A percentile compares a stretch with the other conserved stretches of the same genome.
phyloP scores from a whole-genome alignment of 345 rosid species.

The Heritiera littoralis region DNA sequence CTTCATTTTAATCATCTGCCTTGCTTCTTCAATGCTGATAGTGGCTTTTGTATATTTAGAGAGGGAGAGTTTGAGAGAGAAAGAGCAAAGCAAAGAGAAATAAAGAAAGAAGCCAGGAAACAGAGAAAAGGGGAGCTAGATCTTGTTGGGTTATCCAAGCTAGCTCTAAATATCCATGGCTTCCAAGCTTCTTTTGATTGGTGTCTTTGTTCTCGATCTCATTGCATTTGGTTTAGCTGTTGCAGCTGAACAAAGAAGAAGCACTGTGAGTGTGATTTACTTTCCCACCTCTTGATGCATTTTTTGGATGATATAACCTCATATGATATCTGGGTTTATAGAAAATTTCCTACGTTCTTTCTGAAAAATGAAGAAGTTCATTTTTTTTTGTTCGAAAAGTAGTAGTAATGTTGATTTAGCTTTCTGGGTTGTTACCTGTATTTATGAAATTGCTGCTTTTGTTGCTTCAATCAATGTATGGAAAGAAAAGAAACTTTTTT shows the following conservation, averaged over 20 bases:
- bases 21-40: slow-evolving; percentile 16
- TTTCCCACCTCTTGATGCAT: neutral
- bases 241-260: slow-evolving; percentile 97
- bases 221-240: slow-evolving; percentile 92
- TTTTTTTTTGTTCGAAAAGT: neutral
- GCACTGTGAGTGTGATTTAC: slow-evolving; percentile 57
- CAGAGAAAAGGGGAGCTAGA: slow-evolving; percentile 29
- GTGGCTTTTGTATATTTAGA: slow-evolving; percentile 23
- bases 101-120: neutral
- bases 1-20: neutral
- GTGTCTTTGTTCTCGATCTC: slow-evolving; percentile 71
- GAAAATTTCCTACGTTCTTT: neutral
- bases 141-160: slow-evolving; percentile 33
- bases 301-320: neutral
- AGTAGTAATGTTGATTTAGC: neutral
- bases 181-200: slow-evolving; percentile 67
- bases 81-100: slow-evolving; percentile 11
- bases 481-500: neutral
- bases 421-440: neutral
- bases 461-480: neutral
- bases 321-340: slow-evolving; percentile 22
- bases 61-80: slow-evolving; percentile 20
- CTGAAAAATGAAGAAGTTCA: neutral
- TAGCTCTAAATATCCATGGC: slow-evolving; percentile 54
- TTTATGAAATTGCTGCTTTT: neutral